A percentile compares a stretch with the other conserved stretches of the same genome.
Evolutionary conservation across 148 eudicot genomes (phyloP).

Genomic region (Rhododendron kiyosumense): DNA sequence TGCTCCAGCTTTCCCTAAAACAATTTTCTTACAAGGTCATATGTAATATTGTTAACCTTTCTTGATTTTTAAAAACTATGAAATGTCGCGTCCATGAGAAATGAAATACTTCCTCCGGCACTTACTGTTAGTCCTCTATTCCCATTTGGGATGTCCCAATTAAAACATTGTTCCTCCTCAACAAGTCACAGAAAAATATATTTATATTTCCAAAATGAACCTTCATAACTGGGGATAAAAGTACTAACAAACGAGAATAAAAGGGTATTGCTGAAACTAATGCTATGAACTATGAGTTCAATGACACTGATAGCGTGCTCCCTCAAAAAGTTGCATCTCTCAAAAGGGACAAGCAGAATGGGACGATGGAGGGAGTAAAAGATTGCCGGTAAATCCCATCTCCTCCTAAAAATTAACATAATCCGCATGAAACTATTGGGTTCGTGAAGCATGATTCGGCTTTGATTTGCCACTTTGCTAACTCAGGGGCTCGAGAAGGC

Average conservation of each 20-base stretch:
- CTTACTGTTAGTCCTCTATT: too few relatives aligned
- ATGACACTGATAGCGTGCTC: not conserved
- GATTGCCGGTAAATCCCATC: not conserved
- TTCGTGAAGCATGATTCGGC: too few relatives aligned
- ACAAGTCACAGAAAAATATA: too few relatives aligned
- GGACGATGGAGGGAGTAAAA: not conserved
- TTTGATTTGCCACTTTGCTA: not conserved
- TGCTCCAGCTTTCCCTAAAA: slow-evolving; percentile 21
- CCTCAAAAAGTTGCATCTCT: not conserved
- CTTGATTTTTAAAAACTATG: not conserved
- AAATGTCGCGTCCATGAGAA: too few relatives aligned
- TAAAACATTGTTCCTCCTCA: too few relatives aligned
- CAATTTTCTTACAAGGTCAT: not conserved
- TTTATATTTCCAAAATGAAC: too few relatives aligned
- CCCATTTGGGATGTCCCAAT: too few relatives aligned
- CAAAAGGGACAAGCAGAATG: not conserved
- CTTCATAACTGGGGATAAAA: too few relatives aligned
- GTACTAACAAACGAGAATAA: too few relatives aligned
- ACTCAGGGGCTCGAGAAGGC: too few relatives aligned
- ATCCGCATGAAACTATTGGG: not conserved
- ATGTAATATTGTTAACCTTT: not conserved
- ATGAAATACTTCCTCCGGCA: not conserved
- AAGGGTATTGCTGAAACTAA: not conserved
- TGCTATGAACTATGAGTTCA: not conserved
- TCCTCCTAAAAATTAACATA: not conserved